Conservation (phyloP, 2,329 filamentous ascomycete species). For the Trichoderma arundinaceum region DNA sequence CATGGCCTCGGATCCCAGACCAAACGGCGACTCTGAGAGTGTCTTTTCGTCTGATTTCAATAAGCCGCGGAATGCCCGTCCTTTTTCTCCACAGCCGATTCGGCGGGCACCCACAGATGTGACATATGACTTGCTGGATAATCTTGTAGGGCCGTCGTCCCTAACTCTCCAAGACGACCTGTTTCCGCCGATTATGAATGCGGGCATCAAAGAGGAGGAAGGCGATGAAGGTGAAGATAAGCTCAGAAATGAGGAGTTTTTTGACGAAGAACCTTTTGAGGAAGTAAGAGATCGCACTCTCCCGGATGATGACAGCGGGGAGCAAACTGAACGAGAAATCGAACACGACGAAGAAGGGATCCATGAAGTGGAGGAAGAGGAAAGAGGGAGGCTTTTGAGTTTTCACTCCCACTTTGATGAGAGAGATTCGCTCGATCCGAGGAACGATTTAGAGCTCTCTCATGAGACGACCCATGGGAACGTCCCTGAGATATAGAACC, state of each 20-base stretch:
- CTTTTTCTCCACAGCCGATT: constrained; percentile 65
- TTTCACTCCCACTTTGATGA: constrained; percentile 29
- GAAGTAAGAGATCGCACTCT: background rate
- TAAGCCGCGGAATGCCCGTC: constrained; percentile 59
- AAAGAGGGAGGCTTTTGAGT: constrained; percentile 29
- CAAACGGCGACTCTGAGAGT: constrained; percentile 53
- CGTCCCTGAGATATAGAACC: constrained; percentile 5
- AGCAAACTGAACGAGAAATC: constrained; percentile 5
- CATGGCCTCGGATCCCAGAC: constrained; percentile 44
- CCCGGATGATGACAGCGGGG: constrained; percentile 8
- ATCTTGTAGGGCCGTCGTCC: constrained; percentile 35
- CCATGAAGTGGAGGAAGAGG: constrained; percentile 21
- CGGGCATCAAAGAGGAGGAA: constrained; percentile 30
- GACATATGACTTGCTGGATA: constrained; percentile 47
- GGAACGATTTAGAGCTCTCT: constrained; percentile 12
- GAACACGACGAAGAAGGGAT: background rate
- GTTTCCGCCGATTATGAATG: constrained; percentile 31
- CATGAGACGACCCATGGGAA: constrained; percentile 17
- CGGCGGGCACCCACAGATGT: constrained; percentile 50
- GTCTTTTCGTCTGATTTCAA: constrained; percentile 61
- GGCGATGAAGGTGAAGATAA: constrained; percentile 16
- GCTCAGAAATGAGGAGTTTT: background rate
- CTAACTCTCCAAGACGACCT: constrained; percentile 25
- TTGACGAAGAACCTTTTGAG: background rate
- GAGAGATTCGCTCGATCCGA: constrained; percentile 38